phyloP scores from a whole-genome alignment of 192 early-diverging fungal genomes.

The Backusella tuberculispora region DNA sequence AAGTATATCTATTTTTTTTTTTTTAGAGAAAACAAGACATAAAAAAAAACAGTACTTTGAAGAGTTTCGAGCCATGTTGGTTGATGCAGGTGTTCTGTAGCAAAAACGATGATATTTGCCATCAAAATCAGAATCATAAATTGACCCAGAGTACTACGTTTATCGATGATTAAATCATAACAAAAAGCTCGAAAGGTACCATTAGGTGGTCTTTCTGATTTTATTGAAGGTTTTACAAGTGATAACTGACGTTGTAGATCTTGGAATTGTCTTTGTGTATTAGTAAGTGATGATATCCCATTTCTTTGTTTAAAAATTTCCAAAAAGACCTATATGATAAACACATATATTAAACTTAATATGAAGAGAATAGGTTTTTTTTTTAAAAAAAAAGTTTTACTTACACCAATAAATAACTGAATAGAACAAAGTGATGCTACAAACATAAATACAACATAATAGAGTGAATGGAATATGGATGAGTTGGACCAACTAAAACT shows the following conservation, averaged over 20 bases:
- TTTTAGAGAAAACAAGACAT: not conserved
- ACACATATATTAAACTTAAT: not conserved
- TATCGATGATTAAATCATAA: slow-evolving; percentile 23
- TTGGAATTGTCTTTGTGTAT: slow-evolving; percentile 29
- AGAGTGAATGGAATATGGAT: slow-evolving; percentile 26
- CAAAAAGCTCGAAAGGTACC: slow-evolving; percentile 7
- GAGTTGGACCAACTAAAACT: slow-evolving; percentile 22
- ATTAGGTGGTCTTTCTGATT: slow-evolving; percentile 15
- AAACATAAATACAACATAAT: slow-evolving; percentile 39
- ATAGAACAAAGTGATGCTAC: slow-evolving; percentile 31
- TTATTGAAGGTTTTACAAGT: slow-evolving; percentile 22
- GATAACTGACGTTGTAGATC: slow-evolving; percentile 31
- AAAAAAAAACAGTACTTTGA: slow-evolving; percentile 8
- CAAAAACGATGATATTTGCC: slow-evolving; percentile 30
- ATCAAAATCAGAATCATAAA: slow-evolving; percentile 13
- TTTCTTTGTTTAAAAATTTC: slow-evolving; percentile 38
- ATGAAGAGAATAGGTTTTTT: too few species aligned
- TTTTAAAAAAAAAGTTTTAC: not conserved
- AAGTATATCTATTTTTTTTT: not conserved
- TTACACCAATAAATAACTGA: slow-evolving; percentile 42
- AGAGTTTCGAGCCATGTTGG: slow-evolving; percentile 21
- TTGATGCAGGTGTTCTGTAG: slow-evolving; percentile 15
- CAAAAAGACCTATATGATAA: slow-evolving; percentile 27
- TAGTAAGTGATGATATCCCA: slow-evolving; percentile 37
- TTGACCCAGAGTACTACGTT: slow-evolving; percentile 12